Conservation (phyloP, 106 monocot genomes). For the Ottelia alismoides region DNA sequence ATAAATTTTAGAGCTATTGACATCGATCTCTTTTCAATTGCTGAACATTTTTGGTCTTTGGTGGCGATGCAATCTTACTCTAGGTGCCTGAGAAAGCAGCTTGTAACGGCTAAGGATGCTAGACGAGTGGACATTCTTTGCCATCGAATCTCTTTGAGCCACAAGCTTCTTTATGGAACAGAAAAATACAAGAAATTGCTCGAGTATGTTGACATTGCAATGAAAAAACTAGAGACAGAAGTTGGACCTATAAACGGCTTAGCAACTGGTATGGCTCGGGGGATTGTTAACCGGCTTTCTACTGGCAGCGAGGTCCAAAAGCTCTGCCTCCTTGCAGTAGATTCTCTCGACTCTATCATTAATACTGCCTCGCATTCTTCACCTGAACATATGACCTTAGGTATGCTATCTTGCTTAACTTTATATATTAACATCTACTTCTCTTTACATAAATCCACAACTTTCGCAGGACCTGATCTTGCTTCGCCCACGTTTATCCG, state of each 20-base stretch:
- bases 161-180: slow-evolving; percentile 44
- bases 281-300: slow-evolving; percentile 81
- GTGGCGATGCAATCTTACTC: no score
- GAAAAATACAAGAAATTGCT: slow-evolving; percentile 50
- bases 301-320: slow-evolving; percentile 82
- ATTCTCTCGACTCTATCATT: slow-evolving; percentile 22
- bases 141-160: slow-evolving; percentile 58
- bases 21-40: no score
- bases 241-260: slow-evolving; percentile 48
- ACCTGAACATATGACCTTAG: slow-evolving; percentile 1
- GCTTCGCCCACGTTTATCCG: slow-evolving; percentile 18
- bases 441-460: no score
- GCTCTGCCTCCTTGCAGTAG: slow-evolving; percentile 49
- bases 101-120: slow-evolving; percentile 73
- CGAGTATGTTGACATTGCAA: slow-evolving; percentile 53
- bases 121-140: slow-evolving; percentile 80
- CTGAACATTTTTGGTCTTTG: no score
- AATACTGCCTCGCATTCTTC: slow-evolving; percentile 3
- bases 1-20: no score
- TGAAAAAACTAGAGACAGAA: slow-evolving; percentile 70
- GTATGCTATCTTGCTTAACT: no score
- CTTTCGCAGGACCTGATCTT: slow-evolving; percentile 10
- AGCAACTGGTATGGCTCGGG: slow-evolving; percentile 50
- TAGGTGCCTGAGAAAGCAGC: slow-evolving; percentile 89
- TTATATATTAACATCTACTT: no score